A percentile compares a stretch with the other conserved stretches of the same genome.
Evolutionary conservation across 176 grass and related monocot species (phyloP).

Genomic region (Oryza meyeriana): DNA sequence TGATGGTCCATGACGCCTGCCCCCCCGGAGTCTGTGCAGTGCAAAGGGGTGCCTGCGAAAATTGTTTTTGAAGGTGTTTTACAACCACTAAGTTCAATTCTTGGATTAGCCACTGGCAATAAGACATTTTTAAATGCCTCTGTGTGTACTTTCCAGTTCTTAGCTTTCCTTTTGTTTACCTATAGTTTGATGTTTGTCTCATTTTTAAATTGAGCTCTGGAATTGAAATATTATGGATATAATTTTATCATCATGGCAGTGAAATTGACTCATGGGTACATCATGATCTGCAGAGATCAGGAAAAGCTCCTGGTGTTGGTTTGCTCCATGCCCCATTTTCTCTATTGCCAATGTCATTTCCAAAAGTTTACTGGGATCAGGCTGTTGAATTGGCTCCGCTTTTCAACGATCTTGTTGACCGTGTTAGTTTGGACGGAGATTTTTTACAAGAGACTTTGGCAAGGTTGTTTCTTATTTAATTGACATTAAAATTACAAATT

Average conservation of each 20-base stretch:
- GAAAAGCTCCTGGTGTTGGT: conserved; percentile 51
- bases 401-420: conserved; percentile 65
- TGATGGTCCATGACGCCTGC: too few relatives aligned
- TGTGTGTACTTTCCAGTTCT: background rate
- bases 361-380: conserved; percentile 51
- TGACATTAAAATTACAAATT: background rate
- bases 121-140: background rate
- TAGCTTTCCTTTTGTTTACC: background rate
- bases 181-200: background rate
- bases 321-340: conserved; percentile 65
- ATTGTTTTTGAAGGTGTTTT: too few relatives aligned
- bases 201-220: background rate
- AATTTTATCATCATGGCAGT: too few relatives aligned
- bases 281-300: conserved; percentile 49
- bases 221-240: background rate
- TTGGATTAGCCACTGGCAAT: background rate
- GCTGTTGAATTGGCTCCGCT: conserved; percentile 56
- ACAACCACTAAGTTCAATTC: background rate
- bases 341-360: conserved; percentile 51
- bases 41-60: too few relatives aligned
- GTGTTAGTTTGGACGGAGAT: conserved; percentile 50
- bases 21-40: too few relatives aligned
- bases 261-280: background rate
- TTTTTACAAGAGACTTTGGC: conserved; percentile 60
- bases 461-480: conserved; percentile 29